Conservation (phyloP, 1,284 basidiomycete species). For the Paramarasmius palmivorus region DNA sequence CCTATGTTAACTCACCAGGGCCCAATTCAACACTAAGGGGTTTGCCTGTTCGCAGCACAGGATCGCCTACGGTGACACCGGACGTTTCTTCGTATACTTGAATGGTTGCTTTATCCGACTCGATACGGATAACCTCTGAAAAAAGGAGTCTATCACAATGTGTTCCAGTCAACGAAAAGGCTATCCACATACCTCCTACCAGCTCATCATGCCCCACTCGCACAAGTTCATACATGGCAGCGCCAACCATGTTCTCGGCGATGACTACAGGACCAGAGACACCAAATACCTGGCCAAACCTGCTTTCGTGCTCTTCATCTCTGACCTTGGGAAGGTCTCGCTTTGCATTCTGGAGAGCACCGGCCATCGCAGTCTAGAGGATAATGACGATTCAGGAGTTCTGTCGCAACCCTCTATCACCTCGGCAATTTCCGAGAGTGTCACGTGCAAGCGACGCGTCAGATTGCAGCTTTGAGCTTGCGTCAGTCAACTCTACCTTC, state of each 20-base stretch:
- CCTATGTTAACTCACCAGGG: slow-evolving; percentile 61
- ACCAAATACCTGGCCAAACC: slow-evolving; percentile 90
- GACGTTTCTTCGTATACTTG: slow-evolving; percentile 99
- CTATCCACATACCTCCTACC: slow-evolving; percentile 76
- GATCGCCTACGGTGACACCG: slow-evolving; percentile 97
- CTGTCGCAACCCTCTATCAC: background rate
- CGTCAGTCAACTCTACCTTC: slow-evolving; percentile 14
- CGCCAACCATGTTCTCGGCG: slow-evolving; percentile 95
- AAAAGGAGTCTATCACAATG: background rate
- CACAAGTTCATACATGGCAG: slow-evolving; percentile 96
- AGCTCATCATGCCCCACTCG: slow-evolving; percentile 96
- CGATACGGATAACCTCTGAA: slow-evolving; percentile 95
- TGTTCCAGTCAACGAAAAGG: background rate
- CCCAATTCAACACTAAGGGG: slow-evolving; percentile 97
- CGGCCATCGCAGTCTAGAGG: slow-evolving; percentile 64
- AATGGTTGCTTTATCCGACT: slow-evolving; percentile 95
- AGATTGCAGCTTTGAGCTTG: slow-evolving; percentile 13
- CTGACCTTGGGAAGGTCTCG: slow-evolving; percentile 82
- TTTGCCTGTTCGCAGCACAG: slow-evolving; percentile 96
- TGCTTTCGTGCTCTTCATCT: slow-evolving; percentile 88
- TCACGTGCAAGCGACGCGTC: slow-evolving; percentile 19
- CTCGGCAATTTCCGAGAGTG: slow-evolving; percentile 1
- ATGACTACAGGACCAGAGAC: slow-evolving; percentile 97
- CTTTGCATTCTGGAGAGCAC: slow-evolving; percentile 90
- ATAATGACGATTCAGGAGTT: slow-evolving; percentile 4